These are phyloP conservation scores for Geranium incanum DNA, from an alignment of 441 rosid genomes.

Conservation along the genomic window DNA sequence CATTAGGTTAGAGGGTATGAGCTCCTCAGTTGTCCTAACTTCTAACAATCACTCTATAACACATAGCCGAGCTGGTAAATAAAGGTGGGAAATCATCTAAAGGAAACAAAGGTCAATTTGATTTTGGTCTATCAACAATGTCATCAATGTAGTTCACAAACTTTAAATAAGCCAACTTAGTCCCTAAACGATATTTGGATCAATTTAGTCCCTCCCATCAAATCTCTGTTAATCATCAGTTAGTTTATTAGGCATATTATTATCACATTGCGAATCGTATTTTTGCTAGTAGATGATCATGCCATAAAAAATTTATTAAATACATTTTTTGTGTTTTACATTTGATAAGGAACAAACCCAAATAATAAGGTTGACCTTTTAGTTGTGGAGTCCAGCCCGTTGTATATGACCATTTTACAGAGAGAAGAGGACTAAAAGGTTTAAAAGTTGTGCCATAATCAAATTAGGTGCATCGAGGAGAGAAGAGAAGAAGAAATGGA, in stretches of 20 bases:
- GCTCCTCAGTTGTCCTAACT: neutral
- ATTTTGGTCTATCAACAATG: neutral
- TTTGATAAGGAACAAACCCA: too few species aligned
- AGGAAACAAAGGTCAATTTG: neutral
- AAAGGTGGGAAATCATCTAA: neutral
- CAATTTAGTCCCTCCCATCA: neutral
- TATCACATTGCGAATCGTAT: neutral
- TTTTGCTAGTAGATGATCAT: neutral
- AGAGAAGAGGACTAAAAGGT: too few species aligned
- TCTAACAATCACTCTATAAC: neutral
- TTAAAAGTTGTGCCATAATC: too few species aligned
- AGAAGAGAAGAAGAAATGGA: neutral
- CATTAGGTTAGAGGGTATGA: neutral
- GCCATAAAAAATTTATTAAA: neutral
- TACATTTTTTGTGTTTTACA: too few species aligned
- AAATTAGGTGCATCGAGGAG: too few species aligned
- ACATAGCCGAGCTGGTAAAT: neutral
- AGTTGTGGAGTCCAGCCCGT: too few species aligned
- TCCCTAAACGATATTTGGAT: neutral
- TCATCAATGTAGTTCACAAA: too few species aligned
- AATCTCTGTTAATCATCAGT: neutral
- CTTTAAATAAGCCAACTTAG: too few species aligned
- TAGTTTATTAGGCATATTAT: too few species aligned
- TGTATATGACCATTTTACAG: too few species aligned
- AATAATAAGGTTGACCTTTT: too few species aligned